A percentile compares a stretch with the other conserved stretches of the same genome.
phyloP scores from a whole-genome alignment of 2,329 filamentous ascomycete genomes.

The Monilinia polystroma region DNA sequence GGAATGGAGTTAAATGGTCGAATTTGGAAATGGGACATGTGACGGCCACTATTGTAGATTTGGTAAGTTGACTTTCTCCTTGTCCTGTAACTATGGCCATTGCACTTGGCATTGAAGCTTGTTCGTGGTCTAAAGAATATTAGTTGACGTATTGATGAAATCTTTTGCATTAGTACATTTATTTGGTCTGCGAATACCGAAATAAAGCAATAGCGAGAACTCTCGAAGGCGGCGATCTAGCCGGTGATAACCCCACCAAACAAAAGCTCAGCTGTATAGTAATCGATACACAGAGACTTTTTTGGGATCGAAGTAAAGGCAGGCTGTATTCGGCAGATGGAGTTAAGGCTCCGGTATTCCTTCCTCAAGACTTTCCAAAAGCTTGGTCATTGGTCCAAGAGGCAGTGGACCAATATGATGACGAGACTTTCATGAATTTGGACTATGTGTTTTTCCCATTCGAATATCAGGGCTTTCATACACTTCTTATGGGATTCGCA shows the following conservation, averaged over 20 bases:
- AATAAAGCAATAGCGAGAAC: conserved; percentile 12
- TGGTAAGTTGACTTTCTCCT: conserved; percentile 1
- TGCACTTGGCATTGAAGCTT: background rate
- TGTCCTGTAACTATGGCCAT: background rate
- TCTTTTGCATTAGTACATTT: background rate
- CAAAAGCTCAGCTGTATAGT: conserved; percentile 5
- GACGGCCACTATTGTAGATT: background rate
- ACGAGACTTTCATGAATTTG: conserved; percentile 2
- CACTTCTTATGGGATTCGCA: conserved; percentile 1
- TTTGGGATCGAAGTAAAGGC: background rate
- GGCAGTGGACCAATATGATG: background rate
- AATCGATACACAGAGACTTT: conserved; percentile 8
- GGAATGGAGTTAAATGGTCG: too few species aligned
- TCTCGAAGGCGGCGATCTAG: conserved; percentile 6
- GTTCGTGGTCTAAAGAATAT: background rate
- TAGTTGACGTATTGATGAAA: background rate
- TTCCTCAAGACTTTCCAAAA: background rate
- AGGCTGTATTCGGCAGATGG: fast-evolving
- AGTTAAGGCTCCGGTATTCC: background rate
- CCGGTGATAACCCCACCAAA: background rate
- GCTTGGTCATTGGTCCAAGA: background rate
- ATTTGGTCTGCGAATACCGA: conserved; percentile 8
- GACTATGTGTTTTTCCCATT: conserved; percentile 14
- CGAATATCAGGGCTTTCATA: background rate
- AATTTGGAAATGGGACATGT: background rate